A percentile compares a stretch with the other conserved stretches of the same genome.
These are phyloP conservation scores for Debaryomyces subglobosus DNA, from an alignment of 1,139 yeast species.

Conservation along the genomic window DNA sequence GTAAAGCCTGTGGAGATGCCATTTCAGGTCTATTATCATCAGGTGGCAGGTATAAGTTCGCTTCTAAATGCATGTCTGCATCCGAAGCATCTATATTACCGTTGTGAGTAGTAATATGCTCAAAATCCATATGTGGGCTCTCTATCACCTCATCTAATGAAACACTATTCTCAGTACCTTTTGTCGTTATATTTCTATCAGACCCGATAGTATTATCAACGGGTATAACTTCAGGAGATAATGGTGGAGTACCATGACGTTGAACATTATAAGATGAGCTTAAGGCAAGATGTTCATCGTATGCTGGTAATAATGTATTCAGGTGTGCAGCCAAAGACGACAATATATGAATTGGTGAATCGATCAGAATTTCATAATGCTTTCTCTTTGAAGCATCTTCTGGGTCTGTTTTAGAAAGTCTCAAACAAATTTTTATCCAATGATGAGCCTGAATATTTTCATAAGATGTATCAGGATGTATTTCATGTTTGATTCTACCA, in stretches of 20 bases:
- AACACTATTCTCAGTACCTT: constrained; percentile 8
- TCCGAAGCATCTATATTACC: constrained; percentile 48
- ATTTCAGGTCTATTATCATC: constrained; percentile 35
- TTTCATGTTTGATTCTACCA: constrained; percentile 41
- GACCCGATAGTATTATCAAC: constrained; percentile 32
- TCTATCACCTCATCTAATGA: constrained; percentile 17
- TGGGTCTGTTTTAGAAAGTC: constrained; percentile 68
- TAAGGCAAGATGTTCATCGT: constrained; percentile 36
- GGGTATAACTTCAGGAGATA: constrained; percentile 60
- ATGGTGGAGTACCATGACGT: constrained; percentile 34
- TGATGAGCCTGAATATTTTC: constrained; percentile 83
- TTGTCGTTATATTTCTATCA: neutral
- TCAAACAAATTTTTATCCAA: constrained; percentile 86
- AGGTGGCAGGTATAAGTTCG: constrained; percentile 66
- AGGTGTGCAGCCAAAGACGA: constrained; percentile 71
- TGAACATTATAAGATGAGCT: constrained; percentile 18
- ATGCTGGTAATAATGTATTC: constrained; percentile 67
- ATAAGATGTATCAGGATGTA: constrained; percentile 85
- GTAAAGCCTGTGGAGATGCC: constrained; percentile 62
- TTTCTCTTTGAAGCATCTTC: constrained; percentile 64
- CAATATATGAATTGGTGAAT: constrained; percentile 82
- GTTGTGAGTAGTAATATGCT: constrained; percentile 31
- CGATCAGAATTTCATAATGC: constrained; percentile 90
- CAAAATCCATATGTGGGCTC: constrained; percentile 23
- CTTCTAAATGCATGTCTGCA: constrained; percentile 49